phyloP scores from a whole-genome alignment of 805 yeast species.

The Tetrapisispora iriomotensis region DNA sequence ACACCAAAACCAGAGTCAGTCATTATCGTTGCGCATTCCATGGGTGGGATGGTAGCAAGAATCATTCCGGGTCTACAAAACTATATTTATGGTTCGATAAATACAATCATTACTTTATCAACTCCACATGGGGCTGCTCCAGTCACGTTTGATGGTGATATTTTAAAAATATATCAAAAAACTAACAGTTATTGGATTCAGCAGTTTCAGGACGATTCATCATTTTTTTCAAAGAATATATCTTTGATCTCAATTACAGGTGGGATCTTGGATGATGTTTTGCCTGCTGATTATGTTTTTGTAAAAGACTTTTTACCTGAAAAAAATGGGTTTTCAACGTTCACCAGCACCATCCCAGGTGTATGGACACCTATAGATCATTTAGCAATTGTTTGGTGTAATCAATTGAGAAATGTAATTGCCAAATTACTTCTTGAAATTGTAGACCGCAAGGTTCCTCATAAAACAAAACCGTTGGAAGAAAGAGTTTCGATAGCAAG shows the following conservation, averaged over 20 bases:
- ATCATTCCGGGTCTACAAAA: slow-evolving; percentile 74
- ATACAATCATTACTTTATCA: slow-evolving; percentile 75
- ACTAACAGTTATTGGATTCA: slow-evolving; percentile 74
- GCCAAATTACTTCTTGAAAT: slow-evolving; percentile 52
- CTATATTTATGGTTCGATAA: slow-evolving; percentile 60
- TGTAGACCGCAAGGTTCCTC: slow-evolving; percentile 38
- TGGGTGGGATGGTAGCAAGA: slow-evolving; percentile 95
- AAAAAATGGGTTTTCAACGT: slow-evolving; percentile 70
- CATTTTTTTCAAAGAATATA: slow-evolving; percentile 35
- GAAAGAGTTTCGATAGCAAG: slow-evolving; percentile 53
- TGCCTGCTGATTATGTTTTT: slow-evolving; percentile 87
- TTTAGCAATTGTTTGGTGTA: slow-evolving; percentile 94
- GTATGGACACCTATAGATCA: slow-evolving; percentile 96
- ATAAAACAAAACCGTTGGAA: slow-evolving; percentile 42
- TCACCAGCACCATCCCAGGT: slow-evolving; percentile 74
- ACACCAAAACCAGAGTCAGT: slow-evolving; percentile 51
- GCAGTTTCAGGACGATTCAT: slow-evolving; percentile 34
- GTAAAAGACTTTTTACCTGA: slow-evolving; percentile 62
- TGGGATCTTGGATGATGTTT: slow-evolving; percentile 63
- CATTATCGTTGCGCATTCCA: slow-evolving; percentile 79
- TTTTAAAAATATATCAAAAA: slow-evolving; percentile 60
- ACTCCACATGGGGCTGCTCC: slow-evolving; percentile 93
- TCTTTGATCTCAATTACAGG: slow-evolving; percentile 83
- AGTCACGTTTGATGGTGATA: slow-evolving; percentile 84
- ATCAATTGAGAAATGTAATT: slow-evolving; percentile 61